A percentile compares a stretch with the other conserved stretches of the same genome.
These are phyloP conservation scores for Exophiala spinifera DNA, from an alignment of 2,329 filamentous ascomycete species.

Conservation along the genomic window DNA sequence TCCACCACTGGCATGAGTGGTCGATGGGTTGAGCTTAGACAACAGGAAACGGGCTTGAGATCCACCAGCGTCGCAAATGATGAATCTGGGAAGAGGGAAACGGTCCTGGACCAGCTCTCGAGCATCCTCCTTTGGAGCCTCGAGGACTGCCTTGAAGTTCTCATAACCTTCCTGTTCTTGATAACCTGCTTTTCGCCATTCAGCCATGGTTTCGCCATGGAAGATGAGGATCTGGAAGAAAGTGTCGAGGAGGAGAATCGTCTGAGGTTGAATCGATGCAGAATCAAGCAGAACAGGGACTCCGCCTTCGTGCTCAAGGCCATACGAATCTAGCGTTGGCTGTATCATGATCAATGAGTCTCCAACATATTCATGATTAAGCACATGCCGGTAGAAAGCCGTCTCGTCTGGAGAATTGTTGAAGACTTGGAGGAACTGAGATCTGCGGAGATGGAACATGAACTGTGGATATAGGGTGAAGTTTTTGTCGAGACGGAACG, in stretches of 20 bases:
- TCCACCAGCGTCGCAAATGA: conserved; percentile 96
- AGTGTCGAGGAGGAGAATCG: conserved; percentile 90
- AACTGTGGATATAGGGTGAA: conserved; percentile 98
- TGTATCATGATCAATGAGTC: conserved; percentile 99
- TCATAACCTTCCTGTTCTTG: conserved; percentile 98
- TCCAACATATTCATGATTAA: conserved; percentile 95
- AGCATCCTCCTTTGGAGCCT: conserved; percentile 94
- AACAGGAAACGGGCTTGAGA: conserved; percentile 96
- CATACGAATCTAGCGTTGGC: conserved; percentile 94
- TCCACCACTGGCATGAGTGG: conserved; percentile 88
- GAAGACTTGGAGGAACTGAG: conserved; percentile 97
- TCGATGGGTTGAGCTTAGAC: conserved; percentile 95
- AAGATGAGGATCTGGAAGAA: conserved; percentile 99
- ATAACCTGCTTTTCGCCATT: conserved; percentile 97
- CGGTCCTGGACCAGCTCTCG: conserved; percentile 94
- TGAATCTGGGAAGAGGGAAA: conserved; percentile 97
- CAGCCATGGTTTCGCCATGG: conserved; percentile 95
- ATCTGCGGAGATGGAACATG: conserved; percentile 97
- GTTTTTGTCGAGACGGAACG: conserved; percentile 96
- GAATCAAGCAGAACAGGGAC: conserved; percentile 94
- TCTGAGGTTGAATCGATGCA: conserved; percentile 89
- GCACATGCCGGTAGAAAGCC: conserved; percentile 95
- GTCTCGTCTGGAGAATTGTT: conserved; percentile 99
- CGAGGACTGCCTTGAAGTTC: conserved; percentile 83
- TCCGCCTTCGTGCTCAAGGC: conserved; percentile 89